phyloP scores from a whole-genome alignment of 257 asterid genomes.

The Galeopsis tetrahit region DNA sequence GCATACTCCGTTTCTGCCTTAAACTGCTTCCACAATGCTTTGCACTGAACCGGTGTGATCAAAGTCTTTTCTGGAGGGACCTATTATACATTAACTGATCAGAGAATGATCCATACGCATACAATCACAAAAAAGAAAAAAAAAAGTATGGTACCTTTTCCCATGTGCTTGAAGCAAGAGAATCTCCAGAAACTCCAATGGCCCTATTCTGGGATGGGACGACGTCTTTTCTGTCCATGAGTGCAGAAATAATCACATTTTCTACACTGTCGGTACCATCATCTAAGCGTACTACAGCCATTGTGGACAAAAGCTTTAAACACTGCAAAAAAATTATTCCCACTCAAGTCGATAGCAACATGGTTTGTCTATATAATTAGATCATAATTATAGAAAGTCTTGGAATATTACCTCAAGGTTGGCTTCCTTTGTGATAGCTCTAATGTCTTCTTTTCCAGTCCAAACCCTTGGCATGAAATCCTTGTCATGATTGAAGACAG shows the following conservation, averaged over 20 bases:
- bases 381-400: not conserved
- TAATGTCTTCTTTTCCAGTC: constrained; percentile 78
- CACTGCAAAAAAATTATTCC: constrained; percentile 41
- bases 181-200: constrained; percentile 45
- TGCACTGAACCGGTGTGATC: constrained; percentile 70
- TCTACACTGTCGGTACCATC: constrained; percentile 48
- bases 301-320: constrained; percentile 51
- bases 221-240: constrained; percentile 43
- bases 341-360: too few relatives aligned
- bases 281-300: constrained; percentile 60
- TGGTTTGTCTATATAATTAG: not conserved
- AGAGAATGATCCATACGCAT: constrained; percentile 14
- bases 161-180: constrained; percentile 72
- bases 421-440: constrained; percentile 58
- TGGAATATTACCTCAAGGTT: constrained; percentile 55
- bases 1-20: constrained; percentile 60
- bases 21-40: constrained; percentile 63
- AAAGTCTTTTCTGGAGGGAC: constrained; percentile 58
- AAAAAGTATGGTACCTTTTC: constrained; percentile 45
- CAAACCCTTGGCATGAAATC: constrained; percentile 69
- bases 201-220: constrained; percentile 34
- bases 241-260: constrained; percentile 46
- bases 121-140: not conserved
- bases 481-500: constrained; percentile 62
- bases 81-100: constrained; percentile 36